These are phyloP conservation scores for Stagonosporopsis chrysanthemi DNA, from an alignment of 2,329 filamentous ascomycete genomes.

Conservation along the genomic window DNA sequence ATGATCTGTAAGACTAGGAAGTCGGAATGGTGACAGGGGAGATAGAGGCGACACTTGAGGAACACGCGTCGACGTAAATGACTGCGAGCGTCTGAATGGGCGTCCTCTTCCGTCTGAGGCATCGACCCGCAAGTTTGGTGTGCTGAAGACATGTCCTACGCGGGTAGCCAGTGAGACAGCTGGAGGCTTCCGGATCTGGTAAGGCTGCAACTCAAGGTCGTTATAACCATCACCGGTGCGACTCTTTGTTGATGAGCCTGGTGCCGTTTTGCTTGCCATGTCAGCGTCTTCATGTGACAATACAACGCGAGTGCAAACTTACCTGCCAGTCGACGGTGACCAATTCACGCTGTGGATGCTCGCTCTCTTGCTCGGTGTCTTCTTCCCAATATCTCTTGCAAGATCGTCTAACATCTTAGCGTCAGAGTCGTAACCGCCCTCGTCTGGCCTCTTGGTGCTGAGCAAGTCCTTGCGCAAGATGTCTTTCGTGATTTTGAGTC, in stretches of 20 bases:
- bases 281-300: conserved; percentile 17
- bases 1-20: conserved; percentile 38
- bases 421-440: conserved; percentile 51
- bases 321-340: conserved; percentile 41
- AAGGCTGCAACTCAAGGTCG: conserved; percentile 27
- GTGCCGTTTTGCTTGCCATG: conserved; percentile 35
- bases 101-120: conserved; percentile 25
- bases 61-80: conserved; percentile 37
- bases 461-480: conserved; percentile 44
- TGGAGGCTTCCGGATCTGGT: conserved; percentile 31
- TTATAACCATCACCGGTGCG: conserved; percentile 18
- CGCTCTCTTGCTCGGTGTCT: conserved; percentile 39
- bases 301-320: neutral
- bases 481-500: conserved; percentile 42
- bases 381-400: conserved; percentile 40
- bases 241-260: conserved; percentile 32
- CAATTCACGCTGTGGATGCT: conserved; percentile 49
- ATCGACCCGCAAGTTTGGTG: conserved; percentile 38
- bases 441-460: conserved; percentile 40
- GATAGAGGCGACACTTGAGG: conserved; percentile 28
- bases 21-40: conserved; percentile 32
- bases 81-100: conserved; percentile 41
- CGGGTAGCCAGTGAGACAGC: conserved; percentile 25
- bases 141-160: conserved; percentile 39
- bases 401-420: conserved; percentile 46